Evolutionary conservation across 176 grass and related monocot species (phyloP), one percentile per base, ranked within the genome.

Genomic region (Eragrostis nindensis): DNA sequence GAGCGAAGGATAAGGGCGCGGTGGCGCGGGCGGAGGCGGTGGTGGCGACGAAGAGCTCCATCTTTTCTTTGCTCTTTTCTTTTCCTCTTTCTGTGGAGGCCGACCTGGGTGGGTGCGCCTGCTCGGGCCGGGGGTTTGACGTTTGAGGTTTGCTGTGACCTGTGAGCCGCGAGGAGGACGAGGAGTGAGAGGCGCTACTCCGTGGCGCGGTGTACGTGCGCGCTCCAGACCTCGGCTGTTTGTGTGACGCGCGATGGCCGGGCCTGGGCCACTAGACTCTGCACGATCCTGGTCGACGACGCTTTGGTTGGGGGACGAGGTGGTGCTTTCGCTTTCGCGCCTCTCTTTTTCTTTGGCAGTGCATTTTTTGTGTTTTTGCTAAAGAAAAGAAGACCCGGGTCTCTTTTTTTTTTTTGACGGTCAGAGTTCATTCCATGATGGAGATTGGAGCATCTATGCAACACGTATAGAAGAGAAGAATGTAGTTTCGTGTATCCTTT

Each of bases 31-130:
- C 77, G 46, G 77, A 48, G 47, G 66, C 57, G 57, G 82, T 6
- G 29, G 77, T 85, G 73, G 82, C 85, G 77, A 82, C 82, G 83
- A 71, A 76, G 30, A 49, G 83, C 83, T 89, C 83, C 87, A 89
- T 86, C 11, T 1, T 13, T 19, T n/a, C n/a, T n/a, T n/a, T n/a
- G n/a, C n/a, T n/a, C n/a, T n/a, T 6, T 47, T 18, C 8, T 14
- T 21, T 16, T 62, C 19, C 6, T 8, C 22, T 85, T 81, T 77
- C 77, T 77, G 82, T 76, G 82, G 64, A 81, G 64, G 45, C 36
- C 10, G 71, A 16, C 53, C 16, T 76, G 55, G 14, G 10, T 47
- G 46, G 46, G 46, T 0, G 43, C 32, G 32, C 32, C 4, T 36
- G 32, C 32, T 36, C 32, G 32, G 32, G 1, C 1, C 26, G 77